These are phyloP conservation scores for Yamadazyma kanchanaburiensis DNA, from an alignment of 1,139 yeast genomes.

Conservation along the genomic window DNA sequence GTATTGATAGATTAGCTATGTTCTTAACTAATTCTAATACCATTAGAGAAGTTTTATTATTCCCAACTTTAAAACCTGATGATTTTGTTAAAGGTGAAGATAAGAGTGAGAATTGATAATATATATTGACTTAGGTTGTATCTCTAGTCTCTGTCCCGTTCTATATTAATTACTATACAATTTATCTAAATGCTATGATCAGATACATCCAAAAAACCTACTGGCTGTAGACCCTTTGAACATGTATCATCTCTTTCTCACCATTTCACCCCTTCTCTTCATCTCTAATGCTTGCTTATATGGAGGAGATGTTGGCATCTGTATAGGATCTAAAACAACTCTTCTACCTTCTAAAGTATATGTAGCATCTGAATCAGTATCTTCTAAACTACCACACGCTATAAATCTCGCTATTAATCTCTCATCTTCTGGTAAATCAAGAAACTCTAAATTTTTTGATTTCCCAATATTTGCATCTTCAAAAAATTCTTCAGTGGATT, in stretches of 20 bases:
- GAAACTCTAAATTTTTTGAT: slow-evolving; percentile 37
- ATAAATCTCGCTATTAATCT: slow-evolving; percentile 79
- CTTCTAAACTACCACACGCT: slow-evolving; percentile 89
- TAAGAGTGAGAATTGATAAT: slow-evolving; percentile 14
- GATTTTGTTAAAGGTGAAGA: slow-evolving; percentile 43
- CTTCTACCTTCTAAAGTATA: slow-evolving; percentile 57
- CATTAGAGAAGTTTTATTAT: slow-evolving; percentile 93
- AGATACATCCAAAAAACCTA: too few species aligned
- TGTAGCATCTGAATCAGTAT: slow-evolving; percentile 93
- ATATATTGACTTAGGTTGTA: not conserved
- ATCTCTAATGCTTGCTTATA: slow-evolving; percentile 86
- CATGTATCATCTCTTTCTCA: slow-evolving; percentile 4
- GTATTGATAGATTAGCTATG: slow-evolving; percentile 98
- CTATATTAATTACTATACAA: too few species aligned
- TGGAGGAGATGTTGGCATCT: slow-evolving; percentile 94
- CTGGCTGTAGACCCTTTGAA: not conserved
- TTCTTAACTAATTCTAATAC: slow-evolving; percentile 95
- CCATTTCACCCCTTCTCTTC: slow-evolving; percentile 68
- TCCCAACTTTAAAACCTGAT: slow-evolving; percentile 99
- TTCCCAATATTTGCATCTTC: slow-evolving; percentile 62
- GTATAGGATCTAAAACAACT: slow-evolving; percentile 79
- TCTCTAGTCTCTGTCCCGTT: not conserved
- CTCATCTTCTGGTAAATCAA: slow-evolving; percentile 54
- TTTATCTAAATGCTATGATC: too few species aligned
- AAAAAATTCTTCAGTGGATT: slow-evolving; percentile 79